Evolutionary conservation across 2,329 filamentous ascomycete species (phyloP).

Genomic region (Chaetomiaceae sp.): DNA sequence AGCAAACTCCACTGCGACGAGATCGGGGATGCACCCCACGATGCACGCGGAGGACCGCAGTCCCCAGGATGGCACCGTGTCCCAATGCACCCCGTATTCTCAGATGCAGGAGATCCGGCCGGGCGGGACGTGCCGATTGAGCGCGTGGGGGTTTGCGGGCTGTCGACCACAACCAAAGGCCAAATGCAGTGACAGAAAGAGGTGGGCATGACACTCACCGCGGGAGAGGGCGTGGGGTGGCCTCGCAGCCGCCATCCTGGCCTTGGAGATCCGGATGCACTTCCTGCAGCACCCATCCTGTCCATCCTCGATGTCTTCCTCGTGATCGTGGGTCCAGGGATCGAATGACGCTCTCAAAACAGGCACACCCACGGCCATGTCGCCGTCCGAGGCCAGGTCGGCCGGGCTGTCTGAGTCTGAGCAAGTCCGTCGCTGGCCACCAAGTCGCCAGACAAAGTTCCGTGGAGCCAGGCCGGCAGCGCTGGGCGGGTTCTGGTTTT

Average conservation of each 20-base stretch:
- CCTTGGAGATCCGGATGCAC: constrained; percentile 24
- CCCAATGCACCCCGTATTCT: not conserved
- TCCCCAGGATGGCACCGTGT: not conserved
- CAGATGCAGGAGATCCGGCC: not conserved
- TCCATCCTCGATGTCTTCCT: constrained; percentile 15
- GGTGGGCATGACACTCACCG: constrained; percentile 15
- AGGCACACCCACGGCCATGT: constrained; percentile 25
- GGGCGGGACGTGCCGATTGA: constrained; percentile 3
- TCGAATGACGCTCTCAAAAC: constrained; percentile 24
- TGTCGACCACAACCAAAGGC: not conserved
- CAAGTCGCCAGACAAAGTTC: constrained; percentile 26
- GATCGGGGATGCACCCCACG: constrained; percentile 11
- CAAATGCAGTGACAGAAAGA: not conserved
- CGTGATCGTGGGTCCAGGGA: constrained; percentile 21
- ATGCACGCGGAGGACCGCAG: not conserved
- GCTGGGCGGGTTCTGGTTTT: constrained; percentile 15
- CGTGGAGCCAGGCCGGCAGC: constrained; percentile 11
- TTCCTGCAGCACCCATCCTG: constrained; percentile 21
- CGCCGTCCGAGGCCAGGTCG: constrained; percentile 1
- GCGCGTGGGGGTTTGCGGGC: constrained; percentile 12
- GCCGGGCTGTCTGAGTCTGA: constrained; percentile 3
- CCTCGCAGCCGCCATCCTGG: constrained; percentile 15
- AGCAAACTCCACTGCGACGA: constrained; percentile 12
- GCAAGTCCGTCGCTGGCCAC: constrained; percentile 12
- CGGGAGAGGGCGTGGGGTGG: constrained; percentile 8